Evolutionary conservation across 345 rosid species (phyloP).

Genomic region (Gynandropsis gynandra): DNA sequence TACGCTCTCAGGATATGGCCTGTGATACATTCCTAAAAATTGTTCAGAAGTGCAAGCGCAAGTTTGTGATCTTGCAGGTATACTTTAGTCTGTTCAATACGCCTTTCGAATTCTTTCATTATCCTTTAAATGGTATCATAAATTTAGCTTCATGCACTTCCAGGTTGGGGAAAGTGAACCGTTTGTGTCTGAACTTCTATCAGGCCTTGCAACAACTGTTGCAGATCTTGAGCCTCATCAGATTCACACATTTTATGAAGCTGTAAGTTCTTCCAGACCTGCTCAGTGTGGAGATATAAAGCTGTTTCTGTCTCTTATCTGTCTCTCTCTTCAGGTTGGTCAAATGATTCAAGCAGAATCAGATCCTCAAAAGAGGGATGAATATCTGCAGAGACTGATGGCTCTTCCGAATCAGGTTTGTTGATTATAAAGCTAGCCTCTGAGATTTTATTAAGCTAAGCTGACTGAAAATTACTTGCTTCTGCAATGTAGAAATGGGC

Average conservation of each 20-base stretch:
- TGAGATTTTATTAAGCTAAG: slow-evolving; percentile 6
- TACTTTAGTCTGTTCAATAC: slow-evolving; percentile 10
- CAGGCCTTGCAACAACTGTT: slow-evolving; percentile 90
- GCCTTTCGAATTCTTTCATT: neutral
- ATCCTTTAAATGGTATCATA: slow-evolving; percentile 12
- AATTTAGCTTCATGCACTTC: slow-evolving; percentile 15
- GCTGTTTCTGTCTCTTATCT: slow-evolving; percentile 2
- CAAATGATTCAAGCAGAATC: slow-evolving; percentile 98
- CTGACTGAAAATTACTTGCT: slow-evolving; percentile 8
- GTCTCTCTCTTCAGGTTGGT: slow-evolving; percentile 55
- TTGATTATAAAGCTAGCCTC: slow-evolving; percentile 4
- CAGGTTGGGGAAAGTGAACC: slow-evolving; percentile 98
- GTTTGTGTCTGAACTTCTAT: slow-evolving; percentile 93
- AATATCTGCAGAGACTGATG: slow-evolving; percentile 91
- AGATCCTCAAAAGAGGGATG: slow-evolving; percentile 94
- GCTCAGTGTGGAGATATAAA: slow-evolving; percentile 7
- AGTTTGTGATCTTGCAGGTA: slow-evolving; percentile 93
- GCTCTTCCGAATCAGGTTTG: slow-evolving; percentile 87
- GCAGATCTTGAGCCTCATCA: slow-evolving; percentile 98
- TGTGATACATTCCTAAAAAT: slow-evolving; percentile 98
- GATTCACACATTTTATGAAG: slow-evolving; percentile 95
- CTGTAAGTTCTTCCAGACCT: slow-evolving; percentile 43
- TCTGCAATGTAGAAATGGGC: slow-evolving; percentile 77
- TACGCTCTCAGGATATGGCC: slow-evolving; percentile 82
- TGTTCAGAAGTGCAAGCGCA: slow-evolving; percentile 98